These are phyloP conservation scores for Jasminum sambac DNA, from an alignment of 257 asterid genomes.

Conservation along the genomic window DNA sequence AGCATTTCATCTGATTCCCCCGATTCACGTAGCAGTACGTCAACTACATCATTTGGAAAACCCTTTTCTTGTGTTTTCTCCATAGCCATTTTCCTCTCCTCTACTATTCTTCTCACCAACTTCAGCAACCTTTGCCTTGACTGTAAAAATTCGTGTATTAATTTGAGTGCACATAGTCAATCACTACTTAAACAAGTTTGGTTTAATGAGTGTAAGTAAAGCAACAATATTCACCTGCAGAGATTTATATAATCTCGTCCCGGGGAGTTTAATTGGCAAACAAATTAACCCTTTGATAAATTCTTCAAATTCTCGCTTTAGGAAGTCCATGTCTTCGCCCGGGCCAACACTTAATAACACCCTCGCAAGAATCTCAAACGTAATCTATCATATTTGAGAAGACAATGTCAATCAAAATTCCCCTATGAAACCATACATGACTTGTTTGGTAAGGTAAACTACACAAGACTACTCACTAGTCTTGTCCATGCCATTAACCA, in stretches of 20 bases:
- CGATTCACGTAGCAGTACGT: conserved; percentile 61
- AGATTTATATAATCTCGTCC: conserved; percentile 78
- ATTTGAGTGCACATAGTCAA: not conserved
- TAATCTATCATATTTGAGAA: conserved; percentile 46
- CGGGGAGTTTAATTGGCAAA: conserved; percentile 88
- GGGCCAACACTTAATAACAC: conserved; percentile 74
- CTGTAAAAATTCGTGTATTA: conserved; percentile 29
- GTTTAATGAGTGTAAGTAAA: not conserved
- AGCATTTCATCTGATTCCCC: conserved; percentile 44
- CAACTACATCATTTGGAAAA: conserved; percentile 53
- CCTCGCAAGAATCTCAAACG: conserved; percentile 79
- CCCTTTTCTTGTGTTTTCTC: conserved; percentile 31
- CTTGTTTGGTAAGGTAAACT: too few relatives aligned
- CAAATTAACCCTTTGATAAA: conserved; percentile 88
- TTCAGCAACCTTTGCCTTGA: conserved; percentile 64
- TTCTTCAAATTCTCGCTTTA: conserved; percentile 76
- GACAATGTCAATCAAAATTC: not conserved
- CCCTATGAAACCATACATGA: too few relatives aligned
- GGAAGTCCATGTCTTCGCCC: conserved; percentile 67
- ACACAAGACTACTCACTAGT: too few relatives aligned
- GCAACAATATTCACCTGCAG: conserved; percentile 53
- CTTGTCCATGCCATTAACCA: too few relatives aligned
- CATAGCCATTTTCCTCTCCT: conserved; percentile 44
- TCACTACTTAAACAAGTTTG: not conserved
- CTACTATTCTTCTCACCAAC: conserved; percentile 55